phyloP scores from a whole-genome alignment of 345 rosid genomes.

The Linum lewisii region DNA sequence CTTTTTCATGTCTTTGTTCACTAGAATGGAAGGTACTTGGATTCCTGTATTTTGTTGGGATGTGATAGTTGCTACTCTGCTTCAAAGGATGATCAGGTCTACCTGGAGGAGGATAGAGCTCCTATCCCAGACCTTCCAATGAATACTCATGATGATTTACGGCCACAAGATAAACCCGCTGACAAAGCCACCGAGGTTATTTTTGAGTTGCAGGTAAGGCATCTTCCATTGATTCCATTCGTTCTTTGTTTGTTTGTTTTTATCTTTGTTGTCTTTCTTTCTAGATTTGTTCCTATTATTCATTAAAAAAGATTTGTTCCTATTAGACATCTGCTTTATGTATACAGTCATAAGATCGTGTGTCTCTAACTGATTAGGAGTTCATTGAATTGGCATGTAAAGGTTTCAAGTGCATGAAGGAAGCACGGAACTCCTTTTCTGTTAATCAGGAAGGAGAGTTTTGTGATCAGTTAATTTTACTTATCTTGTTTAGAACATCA shows the following conservation, averaged over 20 bases:
- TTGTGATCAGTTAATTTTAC: too few species aligned
- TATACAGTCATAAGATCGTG: background rate
- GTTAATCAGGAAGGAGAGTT: too few species aligned
- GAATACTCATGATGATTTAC: conserved; percentile 26
- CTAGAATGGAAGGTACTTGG: conserved; percentile 81
- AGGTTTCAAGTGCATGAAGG: background rate
- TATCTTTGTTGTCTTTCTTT: background rate
- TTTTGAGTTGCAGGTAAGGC: conserved; percentile 71
- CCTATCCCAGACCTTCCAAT: conserved; percentile 24
- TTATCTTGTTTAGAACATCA: too few species aligned
- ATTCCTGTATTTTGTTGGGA: conserved; percentile 81
- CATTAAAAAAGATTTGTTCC: background rate
- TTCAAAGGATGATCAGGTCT: conserved; percentile 54
- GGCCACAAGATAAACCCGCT: conserved; percentile 32
- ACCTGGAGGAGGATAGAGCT: conserved; percentile 43
- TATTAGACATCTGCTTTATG: background rate
- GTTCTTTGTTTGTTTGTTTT: background rate
- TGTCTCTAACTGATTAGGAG: background rate
- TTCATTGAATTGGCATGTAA: background rate
- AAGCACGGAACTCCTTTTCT: background rate
- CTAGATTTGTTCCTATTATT: background rate
- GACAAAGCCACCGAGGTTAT: conserved; percentile 51
- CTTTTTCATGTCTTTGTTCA: conserved; percentile 14
- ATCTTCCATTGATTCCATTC: background rate
- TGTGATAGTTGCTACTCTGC: conserved; percentile 70